Conservation (phyloP, 495 filamentous ascomycete genomes). For the Neurospora hispaniola region DNA sequence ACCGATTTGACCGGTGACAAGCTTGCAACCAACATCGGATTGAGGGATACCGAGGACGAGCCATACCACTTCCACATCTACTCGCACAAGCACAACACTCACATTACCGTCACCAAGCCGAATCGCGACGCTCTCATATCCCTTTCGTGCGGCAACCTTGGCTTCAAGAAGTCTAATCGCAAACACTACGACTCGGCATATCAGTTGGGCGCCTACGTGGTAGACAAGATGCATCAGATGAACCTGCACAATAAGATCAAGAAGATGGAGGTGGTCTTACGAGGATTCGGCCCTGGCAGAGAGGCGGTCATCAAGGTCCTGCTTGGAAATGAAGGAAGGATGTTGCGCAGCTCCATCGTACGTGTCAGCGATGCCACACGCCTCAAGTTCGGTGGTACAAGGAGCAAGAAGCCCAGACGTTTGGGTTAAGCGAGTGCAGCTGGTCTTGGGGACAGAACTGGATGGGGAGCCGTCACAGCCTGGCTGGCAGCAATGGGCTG, state of each 20-base stretch:
- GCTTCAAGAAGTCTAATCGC: constrained; percentile 69
- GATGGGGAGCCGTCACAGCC: not conserved
- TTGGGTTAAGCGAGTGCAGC: constrained; percentile 46
- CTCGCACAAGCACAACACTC: constrained; percentile 80
- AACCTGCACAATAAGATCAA: constrained; percentile 50
- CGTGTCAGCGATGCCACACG: constrained; percentile 75
- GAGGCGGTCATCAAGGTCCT: constrained; percentile 85
- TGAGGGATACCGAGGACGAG: constrained; percentile 23
- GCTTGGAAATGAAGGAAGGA: constrained; percentile 70
- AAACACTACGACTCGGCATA: constrained; percentile 87
- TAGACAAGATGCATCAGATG: constrained; percentile 66
- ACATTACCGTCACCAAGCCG: constrained; percentile 77
- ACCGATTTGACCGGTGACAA: not conserved
- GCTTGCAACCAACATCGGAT: constrained; percentile 7
- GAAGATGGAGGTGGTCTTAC: constrained; percentile 63
- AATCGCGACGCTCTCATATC: constrained; percentile 67
- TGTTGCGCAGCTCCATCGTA: constrained; percentile 56
- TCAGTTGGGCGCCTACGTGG: constrained; percentile 69
- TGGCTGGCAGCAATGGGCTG: not conserved
- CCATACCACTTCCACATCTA: constrained; percentile 84
- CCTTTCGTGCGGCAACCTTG: constrained; percentile 69
- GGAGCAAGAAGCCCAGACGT: constrained; percentile 70
- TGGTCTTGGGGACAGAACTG: not conserved
- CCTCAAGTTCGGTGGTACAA: constrained; percentile 91
- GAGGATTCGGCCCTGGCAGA: constrained; percentile 75